Evolutionary conservation across 768 basidiomycete genomes (phyloP), one percentile per base, ranked within the genome.

Genomic region (Symmetrospora coprosmae): DNA sequence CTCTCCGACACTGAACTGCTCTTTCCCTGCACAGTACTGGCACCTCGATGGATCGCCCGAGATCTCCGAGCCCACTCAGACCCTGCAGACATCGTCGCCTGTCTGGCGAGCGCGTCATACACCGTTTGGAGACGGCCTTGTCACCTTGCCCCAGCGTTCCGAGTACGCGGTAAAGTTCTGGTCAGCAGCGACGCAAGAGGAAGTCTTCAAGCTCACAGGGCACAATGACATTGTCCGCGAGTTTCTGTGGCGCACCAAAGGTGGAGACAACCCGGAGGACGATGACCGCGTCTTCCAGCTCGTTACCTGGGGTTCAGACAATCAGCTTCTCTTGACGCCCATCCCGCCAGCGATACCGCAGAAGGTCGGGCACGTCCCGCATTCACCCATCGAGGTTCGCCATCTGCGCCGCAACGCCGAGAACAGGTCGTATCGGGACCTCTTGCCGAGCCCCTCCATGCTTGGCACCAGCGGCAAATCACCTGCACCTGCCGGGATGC

Each of bases 81-180:
- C 63, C 3, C 71, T 96, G 50, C 70, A 76, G 37, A 94, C 91
- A 0, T 75, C 78, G 1, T 87, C 96, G 70, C 92, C 92, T 0
- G 86, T 99, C 0, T 97, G 90, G 90, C 77, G 94, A 11, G 94
- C 92, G 0, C 77, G 94, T 43, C 80, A 87, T 71, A 74, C 94
- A 8, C 92, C 94, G 0, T 97, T 99, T 68, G 92, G 92, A 3
- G 77, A 80, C 17, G 94, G 94, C 11, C 75, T 96, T 17, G 33
- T 64, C 3, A 60, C 63, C 7, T 72, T 97, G 13, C 87, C 92
- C 0, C 92, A 99, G 69, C 75, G 92, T 52, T 86, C 88, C 2
- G 83, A 84, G 64, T 85, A 85, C 17, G 77, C 79, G 0, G 75
- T 96, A 19, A 86, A 89, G 69, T 86, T 96, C 83, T 96, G 83